phyloP scores from a whole-genome alignment of 2,329 filamentous ascomycete species.

The Aspergillus ochraceus region DNA sequence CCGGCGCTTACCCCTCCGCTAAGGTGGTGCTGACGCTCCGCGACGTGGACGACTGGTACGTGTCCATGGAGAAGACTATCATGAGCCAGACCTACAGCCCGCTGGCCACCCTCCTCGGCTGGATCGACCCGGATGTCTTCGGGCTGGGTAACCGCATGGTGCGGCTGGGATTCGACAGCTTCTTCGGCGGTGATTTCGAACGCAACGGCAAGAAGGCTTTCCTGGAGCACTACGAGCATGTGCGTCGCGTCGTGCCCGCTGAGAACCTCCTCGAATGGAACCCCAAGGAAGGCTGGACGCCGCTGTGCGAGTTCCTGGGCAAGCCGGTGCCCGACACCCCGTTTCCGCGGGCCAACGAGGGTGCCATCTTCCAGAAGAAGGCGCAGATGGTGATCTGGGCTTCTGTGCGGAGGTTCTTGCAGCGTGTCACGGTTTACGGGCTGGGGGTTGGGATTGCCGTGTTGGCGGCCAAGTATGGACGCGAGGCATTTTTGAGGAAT shows the following conservation, averaged over 20 bases:
- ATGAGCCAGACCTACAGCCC: slow-evolving; percentile 13
- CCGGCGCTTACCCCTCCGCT: slow-evolving; percentile 36
- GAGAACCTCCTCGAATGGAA: slow-evolving; percentile 30
- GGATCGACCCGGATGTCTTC: slow-evolving; percentile 10
- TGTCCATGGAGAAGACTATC: slow-evolving; percentile 20
- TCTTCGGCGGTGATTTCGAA: slow-evolving; percentile 13
- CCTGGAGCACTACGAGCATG: slow-evolving; percentile 20
- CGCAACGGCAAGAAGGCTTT: slow-evolving; percentile 19
- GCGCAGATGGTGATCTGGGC: slow-evolving; percentile 1
- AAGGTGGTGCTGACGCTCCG: slow-evolving; percentile 36
- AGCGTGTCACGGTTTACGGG: neutral
- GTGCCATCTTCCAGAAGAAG: slow-evolving; percentile 11
- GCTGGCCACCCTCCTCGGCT: slow-evolving; percentile 13
- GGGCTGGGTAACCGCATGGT: slow-evolving; percentile 23
- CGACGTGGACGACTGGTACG: slow-evolving; percentile 27
- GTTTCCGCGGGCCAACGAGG: slow-evolving; percentile 38
- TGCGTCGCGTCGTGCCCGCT: slow-evolving; percentile 19
- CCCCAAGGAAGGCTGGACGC: slow-evolving; percentile 44
- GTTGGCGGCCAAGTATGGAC: neutral
- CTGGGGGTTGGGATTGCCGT: neutral
- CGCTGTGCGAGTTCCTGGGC: slow-evolving; percentile 44
- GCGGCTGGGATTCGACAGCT: slow-evolving; percentile 5
- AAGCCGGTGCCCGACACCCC: slow-evolving; percentile 34
- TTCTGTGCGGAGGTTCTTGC: slow-evolving; percentile 1
- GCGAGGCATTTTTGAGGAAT: neutral